Evolutionary conservation across 2,329 filamentous ascomycete species (phyloP).

Genomic region (Neopestalotiopsis rosae): DNA sequence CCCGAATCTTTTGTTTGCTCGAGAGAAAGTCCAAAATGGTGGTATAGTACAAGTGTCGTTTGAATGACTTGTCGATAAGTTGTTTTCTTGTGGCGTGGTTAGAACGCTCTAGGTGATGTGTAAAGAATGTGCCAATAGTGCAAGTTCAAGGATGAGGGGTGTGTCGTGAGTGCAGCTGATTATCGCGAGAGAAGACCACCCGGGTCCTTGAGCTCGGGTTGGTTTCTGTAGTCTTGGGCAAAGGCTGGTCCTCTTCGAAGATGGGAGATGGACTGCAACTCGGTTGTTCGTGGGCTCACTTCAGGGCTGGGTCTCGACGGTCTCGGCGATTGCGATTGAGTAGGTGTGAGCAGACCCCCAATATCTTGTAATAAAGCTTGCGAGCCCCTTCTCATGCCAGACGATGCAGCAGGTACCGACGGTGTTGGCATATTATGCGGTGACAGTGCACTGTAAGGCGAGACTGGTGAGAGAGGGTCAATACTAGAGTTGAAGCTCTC

Average conservation of each 20-base stretch:
- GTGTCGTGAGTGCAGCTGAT: not conserved
- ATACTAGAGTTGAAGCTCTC: conserved; percentile 49
- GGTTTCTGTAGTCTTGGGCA: conserved; percentile 35
- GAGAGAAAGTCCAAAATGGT: conserved; percentile 6
- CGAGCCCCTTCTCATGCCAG: conserved; percentile 58
- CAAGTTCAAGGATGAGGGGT: not conserved
- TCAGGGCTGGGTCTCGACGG: conserved; percentile 38
- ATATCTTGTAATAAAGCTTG: conserved; percentile 64
- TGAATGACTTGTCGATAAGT: not conserved
- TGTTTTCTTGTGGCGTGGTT: not conserved
- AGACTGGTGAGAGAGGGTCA: conserved; percentile 36
- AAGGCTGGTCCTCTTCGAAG: conserved; percentile 41
- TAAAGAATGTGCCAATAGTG: not conserved
- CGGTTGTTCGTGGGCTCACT: conserved; percentile 39
- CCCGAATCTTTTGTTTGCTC: conserved; percentile 10
- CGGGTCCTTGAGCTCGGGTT: conserved; percentile 43
- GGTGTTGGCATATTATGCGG: conserved; percentile 45
- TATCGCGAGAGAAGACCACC: conserved; percentile 41
- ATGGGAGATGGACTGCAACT: conserved; percentile 53
- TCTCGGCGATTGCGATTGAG: conserved; percentile 37
- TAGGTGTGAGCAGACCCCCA: conserved; percentile 56
- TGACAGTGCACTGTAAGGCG: conserved; percentile 23
- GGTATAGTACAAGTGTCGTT: conserved; percentile 13
- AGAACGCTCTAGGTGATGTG: not conserved
- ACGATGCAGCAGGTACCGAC: conserved; percentile 48